Base-by-base conservation (phyloP, 2,329 filamentous ascomycete genomes). In the Fusarium ambrosium region DNA sequence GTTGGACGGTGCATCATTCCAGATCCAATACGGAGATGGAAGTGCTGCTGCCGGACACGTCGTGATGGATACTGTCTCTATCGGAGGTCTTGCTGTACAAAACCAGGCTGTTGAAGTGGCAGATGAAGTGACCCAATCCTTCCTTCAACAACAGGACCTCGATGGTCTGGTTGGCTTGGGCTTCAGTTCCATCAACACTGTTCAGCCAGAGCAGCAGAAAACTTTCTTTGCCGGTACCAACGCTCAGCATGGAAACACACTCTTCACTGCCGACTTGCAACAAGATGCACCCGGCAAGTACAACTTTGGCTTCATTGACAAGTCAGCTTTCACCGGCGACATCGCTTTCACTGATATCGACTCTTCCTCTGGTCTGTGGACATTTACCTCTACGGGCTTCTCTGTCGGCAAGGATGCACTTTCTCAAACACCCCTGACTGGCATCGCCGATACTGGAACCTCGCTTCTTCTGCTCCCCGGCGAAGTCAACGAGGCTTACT, bases 241-340 rank as follows among this genome's bases (percentile, higher is more conserved):
- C 37, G 53, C 64, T 0, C 51, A 66, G 13, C 74, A 82, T 24
- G 66, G 70, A 3, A 24, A 67, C 14, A 64, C 71, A 3, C 83
- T 95, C 24, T 93, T 95, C 82, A 94, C 93, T 0, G 92, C 92
- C 16, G 89, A 92, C 70, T 86, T 96, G 39, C 89, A 89, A 75
- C 87, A 89, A 71, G 86, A 80, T 22, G 72, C 77, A 2, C 71
- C 80, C 4, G 93, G 93, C 39, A 87, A 89, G 53, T 95, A 94
- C 83, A 92, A 94, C 78, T 95, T 95, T 79, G 94, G 94, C 70
- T 87, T 83, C 73, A 91, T 95, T 78, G 92, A 95, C 81, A 79
- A 78, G 1, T 84, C 84, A 64, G 91, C 93, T 77, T 93, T 92
- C 80, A 85, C 81, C 3, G 93, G 93, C 45, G 76, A 86, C 1